Base-by-base conservation (phyloP, 2,329 filamentous ascomycete species). In the Cladorrhinum sp. region DNA sequence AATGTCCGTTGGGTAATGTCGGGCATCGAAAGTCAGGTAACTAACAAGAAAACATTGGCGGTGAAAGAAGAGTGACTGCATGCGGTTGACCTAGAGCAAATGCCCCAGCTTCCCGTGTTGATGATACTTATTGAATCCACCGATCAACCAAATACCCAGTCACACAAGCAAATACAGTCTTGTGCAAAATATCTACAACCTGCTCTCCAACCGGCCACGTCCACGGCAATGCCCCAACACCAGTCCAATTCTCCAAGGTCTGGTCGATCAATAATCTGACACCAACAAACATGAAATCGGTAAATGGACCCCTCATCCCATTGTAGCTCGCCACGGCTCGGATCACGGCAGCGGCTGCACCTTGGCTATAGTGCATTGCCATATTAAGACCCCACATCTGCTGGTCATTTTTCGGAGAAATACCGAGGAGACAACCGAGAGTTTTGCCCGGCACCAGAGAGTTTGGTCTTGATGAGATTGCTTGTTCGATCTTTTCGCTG, bases 321-420 rank as follows among this genome's bases (percentile, higher is more conserved):
- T 59, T 52, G 23, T 58, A 65, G 20, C 57, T 60, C 29, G 65
- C 61, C 6, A 60, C 4, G 1, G 58, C 65, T 10, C 66, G 59
- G 24, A 66, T 48, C 2, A 66, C 55, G 12, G 64, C 65, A 1
- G 64, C 64, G 1, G 53, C 59, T 1, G 65, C 64, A 0, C 66
- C 66, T 24, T 68, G 65, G 2, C 65, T 65, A 45, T 66, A 67
- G 52, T 67, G 66, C 66, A 67, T 67, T 1, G 60, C 65, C 63
- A 64, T 66, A 48, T 68, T 68, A 9, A 63, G 51, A 13, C 58
- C 53, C 51, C 55, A 66, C 2, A 66, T 59, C 13, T 67, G 59
- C 23, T 51, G 48, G 18, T 49, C 52, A 9, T 52, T 55, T 16
- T 23, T 18, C 8, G 63, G 57, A 1, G 45, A 38, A 2, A 60